These are phyloP conservation scores for Phaeomoniella chlamydospora DNA, from an alignment of 2,329 filamentous ascomycete genomes.

Conservation along the genomic window DNA sequence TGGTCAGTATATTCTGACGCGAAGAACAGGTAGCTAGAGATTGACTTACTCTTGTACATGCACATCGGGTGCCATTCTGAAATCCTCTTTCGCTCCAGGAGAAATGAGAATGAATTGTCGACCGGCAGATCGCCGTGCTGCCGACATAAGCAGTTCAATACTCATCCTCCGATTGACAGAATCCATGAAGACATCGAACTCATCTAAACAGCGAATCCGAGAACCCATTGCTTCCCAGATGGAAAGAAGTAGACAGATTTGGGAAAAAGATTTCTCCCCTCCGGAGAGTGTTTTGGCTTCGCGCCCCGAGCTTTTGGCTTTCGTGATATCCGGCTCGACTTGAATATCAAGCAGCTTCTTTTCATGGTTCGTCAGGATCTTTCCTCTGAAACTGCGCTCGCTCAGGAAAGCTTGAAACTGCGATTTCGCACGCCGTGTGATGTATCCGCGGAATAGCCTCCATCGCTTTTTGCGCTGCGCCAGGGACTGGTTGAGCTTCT, in stretches of 20 bases:
- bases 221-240: constrained; percentile 99
- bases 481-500: constrained; percentile 47
- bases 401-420: constrained; percentile 81
- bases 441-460: constrained; percentile 66
- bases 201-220: constrained; percentile 84
- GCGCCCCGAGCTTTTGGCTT: constrained; percentile 45
- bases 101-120: constrained; percentile 95
- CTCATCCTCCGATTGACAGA: constrained; percentile 86
- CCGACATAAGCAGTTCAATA: constrained; percentile 85
- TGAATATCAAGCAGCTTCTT: constrained; percentile 62
- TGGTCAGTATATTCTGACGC: too few relatives aligned
- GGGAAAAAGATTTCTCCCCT: constrained; percentile 95
- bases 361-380: constrained; percentile 63
- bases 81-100: constrained; percentile 60
- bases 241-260: constrained; percentile 79
- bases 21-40: too few relatives aligned
- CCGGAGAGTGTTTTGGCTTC: constrained; percentile 87
- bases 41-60: constrained; percentile 25
- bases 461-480: constrained; percentile 59
- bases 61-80: constrained; percentile 28
- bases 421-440: constrained; percentile 71
- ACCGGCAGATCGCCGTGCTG: constrained; percentile 73
- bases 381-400: constrained; percentile 78
- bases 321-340: constrained; percentile 58
- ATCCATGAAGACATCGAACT: constrained; percentile 99